A percentile compares a stretch with the other conserved stretches of the same genome.
phyloP scores from a whole-genome alignment of 2,329 filamentous ascomycete species.

The Harringtonia aguacate region DNA sequence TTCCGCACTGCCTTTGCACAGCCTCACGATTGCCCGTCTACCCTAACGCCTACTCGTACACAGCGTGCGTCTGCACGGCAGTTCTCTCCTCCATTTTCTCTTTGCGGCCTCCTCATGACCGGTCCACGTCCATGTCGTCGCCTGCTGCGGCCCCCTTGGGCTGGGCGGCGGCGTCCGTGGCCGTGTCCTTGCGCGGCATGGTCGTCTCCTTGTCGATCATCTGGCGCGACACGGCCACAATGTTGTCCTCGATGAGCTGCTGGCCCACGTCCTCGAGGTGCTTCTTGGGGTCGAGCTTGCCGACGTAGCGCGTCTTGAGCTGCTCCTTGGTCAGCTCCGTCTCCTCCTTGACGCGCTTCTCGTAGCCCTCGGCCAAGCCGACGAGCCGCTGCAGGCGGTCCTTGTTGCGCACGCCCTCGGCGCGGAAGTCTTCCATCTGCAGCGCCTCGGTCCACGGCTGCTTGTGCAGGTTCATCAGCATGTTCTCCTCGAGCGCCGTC shows the following conservation, averaged over 20 bases:
- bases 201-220: constrained; percentile 99
- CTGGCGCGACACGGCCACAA: constrained; percentile 92
- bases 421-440: constrained; percentile 90
- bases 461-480: constrained; percentile 99
- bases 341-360: constrained; percentile 98
- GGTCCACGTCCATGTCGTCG: constrained; percentile 61
- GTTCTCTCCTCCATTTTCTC: too few species aligned
- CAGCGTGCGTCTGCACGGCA: background rate
- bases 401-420: constrained; percentile 76
- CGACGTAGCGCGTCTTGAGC: constrained; percentile 96
- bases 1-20: background rate
- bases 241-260: constrained; percentile 97
- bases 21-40: background rate
- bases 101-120: constrained; percentile 20
- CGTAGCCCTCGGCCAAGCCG: constrained; percentile 84
- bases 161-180: constrained; percentile 28
- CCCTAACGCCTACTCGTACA: constrained; percentile 18
- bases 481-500: constrained; percentile 95
- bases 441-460: constrained; percentile 98
- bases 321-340: constrained; percentile 95
- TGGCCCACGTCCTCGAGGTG: constrained; percentile 95
- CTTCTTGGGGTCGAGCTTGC: constrained; percentile 99
- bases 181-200: constrained; percentile 60
- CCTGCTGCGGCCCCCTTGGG: too few species aligned
- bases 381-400: constrained; percentile 84